Conservation (phyloP, 768 basidiomycete genomes). For the Cystobasidium ongulense region DNA sequence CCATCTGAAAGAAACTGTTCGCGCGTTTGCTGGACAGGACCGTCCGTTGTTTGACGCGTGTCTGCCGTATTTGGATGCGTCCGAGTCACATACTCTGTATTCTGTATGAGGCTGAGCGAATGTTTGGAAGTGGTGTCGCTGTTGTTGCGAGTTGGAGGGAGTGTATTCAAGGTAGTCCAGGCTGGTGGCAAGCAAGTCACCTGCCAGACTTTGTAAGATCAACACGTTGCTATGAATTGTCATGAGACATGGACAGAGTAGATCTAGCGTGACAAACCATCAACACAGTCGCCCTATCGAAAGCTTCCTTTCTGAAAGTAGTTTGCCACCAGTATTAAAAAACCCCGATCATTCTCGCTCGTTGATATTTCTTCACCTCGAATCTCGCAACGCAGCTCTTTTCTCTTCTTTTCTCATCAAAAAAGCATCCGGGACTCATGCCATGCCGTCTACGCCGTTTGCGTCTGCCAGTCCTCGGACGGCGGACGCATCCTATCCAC, state of each 20-base stretch:
- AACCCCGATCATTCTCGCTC: too few species aligned
- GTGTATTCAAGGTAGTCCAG: too few species aligned
- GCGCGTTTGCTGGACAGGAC: not conserved
- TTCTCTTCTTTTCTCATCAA: conserved; percentile 27
- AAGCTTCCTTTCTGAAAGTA: too few species aligned
- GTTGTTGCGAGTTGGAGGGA: too few species aligned
- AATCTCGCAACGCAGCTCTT: too few species aligned
- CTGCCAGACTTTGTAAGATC: too few species aligned
- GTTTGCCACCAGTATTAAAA: too few species aligned
- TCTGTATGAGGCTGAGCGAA: not conserved
- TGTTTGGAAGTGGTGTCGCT: not conserved
- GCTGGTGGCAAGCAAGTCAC: too few species aligned
- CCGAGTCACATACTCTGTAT: conserved; percentile 21
- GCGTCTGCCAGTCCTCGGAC: not conserved
- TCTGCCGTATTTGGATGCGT: not conserved
- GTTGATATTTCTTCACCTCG: not conserved
- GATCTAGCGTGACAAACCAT: too few species aligned
- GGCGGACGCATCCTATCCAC: not conserved
- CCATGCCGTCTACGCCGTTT: conserved; percentile 24
- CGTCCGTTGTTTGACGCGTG: conserved; percentile 3
- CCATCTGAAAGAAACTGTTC: conserved; percentile 8
- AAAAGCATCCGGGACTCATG: conserved; percentile 22
- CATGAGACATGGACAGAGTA: too few species aligned
- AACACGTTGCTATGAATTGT: too few species aligned
- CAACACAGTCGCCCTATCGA: too few species aligned